Percentiles rank a stretch among this genome's conserved stretches.
Conservation (phyloP, 2,329 filamentous ascomycete species). For the Pseudogymnoascus sp. region DNA sequence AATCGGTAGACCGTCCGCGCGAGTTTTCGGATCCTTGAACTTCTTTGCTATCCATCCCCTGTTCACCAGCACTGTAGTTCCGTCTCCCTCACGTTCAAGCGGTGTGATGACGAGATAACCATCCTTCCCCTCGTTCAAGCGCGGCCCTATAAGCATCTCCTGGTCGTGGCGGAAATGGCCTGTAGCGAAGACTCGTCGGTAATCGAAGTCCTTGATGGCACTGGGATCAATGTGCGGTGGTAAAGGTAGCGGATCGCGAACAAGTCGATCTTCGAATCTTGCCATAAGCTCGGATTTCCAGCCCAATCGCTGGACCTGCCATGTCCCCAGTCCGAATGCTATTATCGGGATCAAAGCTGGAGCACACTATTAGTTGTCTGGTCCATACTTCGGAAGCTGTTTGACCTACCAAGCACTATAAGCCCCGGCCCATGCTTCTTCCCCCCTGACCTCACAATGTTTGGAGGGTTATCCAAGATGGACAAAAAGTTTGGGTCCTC, state of each 20-base stretch:
- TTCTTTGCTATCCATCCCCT: slow-evolving; percentile 86
- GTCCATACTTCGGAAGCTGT: background rate
- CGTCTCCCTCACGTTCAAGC: slow-evolving; percentile 59
- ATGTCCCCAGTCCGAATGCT: slow-evolving; percentile 81
- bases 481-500: slow-evolving; percentile 77
- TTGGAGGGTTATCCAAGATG: slow-evolving; percentile 76
- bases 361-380: slow-evolving; percentile 1
- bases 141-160: slow-evolving; percentile 93
- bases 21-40: slow-evolving; percentile 53
- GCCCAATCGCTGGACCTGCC: slow-evolving; percentile 86
- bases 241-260: slow-evolving; percentile 76
- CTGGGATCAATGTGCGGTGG: slow-evolving; percentile 73
- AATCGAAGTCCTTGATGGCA: slow-evolving; percentile 86
- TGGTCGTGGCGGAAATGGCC: slow-evolving; percentile 76
- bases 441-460: slow-evolving; percentile 59
- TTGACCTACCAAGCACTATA: slow-evolving; percentile 58
- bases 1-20: slow-evolving; percentile 56
- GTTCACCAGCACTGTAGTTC: slow-evolving; percentile 74
- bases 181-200: slow-evolving; percentile 68
- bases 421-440: slow-evolving; percentile 70
- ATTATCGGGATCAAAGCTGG: slow-evolving; percentile 71
- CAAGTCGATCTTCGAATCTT: slow-evolving; percentile 82
- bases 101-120: slow-evolving; percentile 91
- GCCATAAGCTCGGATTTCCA: slow-evolving; percentile 94
- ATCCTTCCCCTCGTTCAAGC: slow-evolving; percentile 80